Base-by-base conservation (phyloP, 768 basidiomycete genomes). In the Leucosporidium creatinivorum region DNA sequence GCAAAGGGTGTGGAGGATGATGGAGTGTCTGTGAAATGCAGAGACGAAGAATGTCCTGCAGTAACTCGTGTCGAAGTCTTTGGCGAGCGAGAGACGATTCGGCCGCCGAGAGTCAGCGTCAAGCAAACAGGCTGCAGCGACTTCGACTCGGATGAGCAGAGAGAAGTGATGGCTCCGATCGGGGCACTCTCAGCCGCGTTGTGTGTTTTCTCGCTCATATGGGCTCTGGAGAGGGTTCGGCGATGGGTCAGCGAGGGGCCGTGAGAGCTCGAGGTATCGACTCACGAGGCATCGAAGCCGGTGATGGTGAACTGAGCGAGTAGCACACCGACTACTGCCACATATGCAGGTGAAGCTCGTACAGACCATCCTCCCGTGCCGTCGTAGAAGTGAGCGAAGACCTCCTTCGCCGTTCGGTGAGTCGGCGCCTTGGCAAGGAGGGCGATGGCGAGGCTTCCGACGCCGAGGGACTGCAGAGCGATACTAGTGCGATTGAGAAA, bases 171-270 rank as follows among this genome's bases (percentile, higher is more conserved):
- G 33, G 33, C 33, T 4, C 33, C 33, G 33, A 33, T 5, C 5
- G 10, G 33, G 33, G 33, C 33, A 82, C 64, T 54, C 0, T 52
- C 36, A 2, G 69, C 84, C 1, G 86, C 85, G 73, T 83, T 87
- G 58, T 79, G 84, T 0, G 89, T 91, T 77, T 91, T 88, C 78
- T 89, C 88, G 0, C 86, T 87, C 86, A 88, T 86, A 85, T 87
- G 58, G 17, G 19, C 26, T 7, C 18, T 44, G 39, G 5, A 33
- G 33, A n/a, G n/a, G 33, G 33, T 44, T 44, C 39, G 39, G 39
- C 39, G 39, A 44, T 9, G n/a, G 36, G 31, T 51, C 30, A 49
- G 28, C 36, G 61, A 66, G 33, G 51, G n/a, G n/a, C n/a, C n/a
- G n/a, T n/a, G n/a, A n/a, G n/a, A n/a, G n/a, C n/a, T n/a, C n/a